Conservation (phyloP, 2,329 filamentous ascomycete genomes). For the Fonsecaea erecta region DNA sequence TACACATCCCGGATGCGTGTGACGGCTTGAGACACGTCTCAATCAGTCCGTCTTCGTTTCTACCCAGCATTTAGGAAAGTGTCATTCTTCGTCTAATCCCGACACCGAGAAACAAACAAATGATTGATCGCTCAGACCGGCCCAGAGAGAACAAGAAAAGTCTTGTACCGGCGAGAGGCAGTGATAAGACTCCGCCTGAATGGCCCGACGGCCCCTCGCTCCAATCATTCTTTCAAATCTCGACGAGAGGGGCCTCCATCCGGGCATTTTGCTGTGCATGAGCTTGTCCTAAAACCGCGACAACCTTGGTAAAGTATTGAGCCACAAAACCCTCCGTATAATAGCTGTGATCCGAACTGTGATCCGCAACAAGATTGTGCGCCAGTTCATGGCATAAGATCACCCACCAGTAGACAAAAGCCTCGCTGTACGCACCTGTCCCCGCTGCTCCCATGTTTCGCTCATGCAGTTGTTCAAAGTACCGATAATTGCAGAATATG, state of each 20-base stretch:
- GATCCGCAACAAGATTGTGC: constrained; percentile 82
- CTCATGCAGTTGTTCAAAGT: constrained; percentile 79
- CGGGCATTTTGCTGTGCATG: not conserved
- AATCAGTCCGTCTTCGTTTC: not conserved
- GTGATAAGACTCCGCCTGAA: not conserved
- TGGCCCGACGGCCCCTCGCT: not conserved
- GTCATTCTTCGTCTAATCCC: not conserved
- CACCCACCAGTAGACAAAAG: constrained; percentile 88
- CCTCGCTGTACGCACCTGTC: constrained; percentile 65
- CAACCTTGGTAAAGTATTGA: constrained; percentile 36
- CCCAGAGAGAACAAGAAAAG: not conserved
- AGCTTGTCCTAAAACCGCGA: constrained; percentile 24
- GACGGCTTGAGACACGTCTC: not conserved
- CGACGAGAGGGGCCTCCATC: constrained; percentile 13
- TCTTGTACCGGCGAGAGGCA: not conserved
- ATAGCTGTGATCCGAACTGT: constrained; percentile 79
- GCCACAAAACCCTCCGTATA: constrained; percentile 61
- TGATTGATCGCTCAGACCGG: not conserved
- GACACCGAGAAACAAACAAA: not conserved
- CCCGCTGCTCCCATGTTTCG: constrained; percentile 48
- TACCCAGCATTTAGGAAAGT: not conserved
- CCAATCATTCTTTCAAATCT: constrained; percentile 14
- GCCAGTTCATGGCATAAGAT: constrained; percentile 95
- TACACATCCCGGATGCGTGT: not conserved
- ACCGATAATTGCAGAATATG: constrained; percentile 91